Base-by-base conservation (phyloP, 345 rosid species). In the Erysimum cheiranthoides region DNA sequence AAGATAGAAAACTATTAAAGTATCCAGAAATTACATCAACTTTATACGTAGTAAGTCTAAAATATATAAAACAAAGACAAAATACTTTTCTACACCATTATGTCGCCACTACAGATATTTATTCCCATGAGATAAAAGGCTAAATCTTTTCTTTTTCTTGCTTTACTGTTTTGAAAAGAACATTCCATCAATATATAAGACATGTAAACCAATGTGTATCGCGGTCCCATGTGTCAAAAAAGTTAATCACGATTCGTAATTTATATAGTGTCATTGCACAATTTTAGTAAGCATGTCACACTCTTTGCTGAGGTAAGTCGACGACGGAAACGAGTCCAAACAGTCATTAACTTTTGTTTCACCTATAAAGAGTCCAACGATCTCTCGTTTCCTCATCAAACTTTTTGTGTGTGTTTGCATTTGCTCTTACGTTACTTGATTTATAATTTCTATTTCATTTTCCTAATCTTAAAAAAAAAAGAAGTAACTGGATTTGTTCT, bases 271-370 rank as follows among this genome's bases (percentile, higher is more conserved):
- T 1, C 11, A 68, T 17, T 54, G 43, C 63, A 56, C 64, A 46
- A 18, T 31, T 56, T 32, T 2, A 9, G n/a, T 4, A 6, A 71
- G 49, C 25, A 71, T 46, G 58, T 46, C 68, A 71, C 75, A 49
- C 60, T 60, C 50, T 35, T 66, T 21, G 46, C 5, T 38, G 51
- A 53, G 38, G 51, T 38, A 4, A 32, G 32, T 43, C 12, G 56
- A 31, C 11, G 45, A 43, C 9, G 13, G 31, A 35, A 59, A 21
- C 47, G 38, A 35, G 46, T 16, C 46, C 1, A 17, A 16, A 60
- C 46, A 14, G 0, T 5, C 8, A 5, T n/a, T 2, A 45, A 45
- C 16, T 56, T 21, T 27, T 17, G 0, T 10, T 32, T 14, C 11
- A 12, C 3, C 14, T 61, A 61, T 61, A 61, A 36, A 61, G 5